phyloP scores from a whole-genome alignment of 1,139 yeast genomes.

The Suhomyces maxii region DNA sequence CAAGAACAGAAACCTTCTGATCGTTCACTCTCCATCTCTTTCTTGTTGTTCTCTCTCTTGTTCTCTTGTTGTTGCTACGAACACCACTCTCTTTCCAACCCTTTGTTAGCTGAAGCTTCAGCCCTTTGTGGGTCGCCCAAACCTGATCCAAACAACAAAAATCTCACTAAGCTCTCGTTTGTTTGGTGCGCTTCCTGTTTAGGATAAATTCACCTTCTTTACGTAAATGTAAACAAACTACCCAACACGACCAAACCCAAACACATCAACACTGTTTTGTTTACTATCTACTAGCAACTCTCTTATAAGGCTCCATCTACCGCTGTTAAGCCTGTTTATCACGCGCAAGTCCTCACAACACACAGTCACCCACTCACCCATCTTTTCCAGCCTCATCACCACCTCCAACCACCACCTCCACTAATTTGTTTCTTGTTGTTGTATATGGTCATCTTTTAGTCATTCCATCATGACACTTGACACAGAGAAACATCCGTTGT shows the following conservation, averaged over 20 bases:
- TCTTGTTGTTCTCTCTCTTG: no score
- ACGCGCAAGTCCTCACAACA: constrained; percentile 1
- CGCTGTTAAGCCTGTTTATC: neutral
- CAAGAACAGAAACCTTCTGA: no score
- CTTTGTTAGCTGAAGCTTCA: no score
- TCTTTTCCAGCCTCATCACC: neutral
- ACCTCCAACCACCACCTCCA: neutral
- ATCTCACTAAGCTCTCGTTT: neutral
- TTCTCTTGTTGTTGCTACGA: no score
- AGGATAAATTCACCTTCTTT: constrained; percentile 3
- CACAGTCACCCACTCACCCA: constrained; percentile 1
- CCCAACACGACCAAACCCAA: constrained; percentile 12
- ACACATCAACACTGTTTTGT: constrained; percentile 2
- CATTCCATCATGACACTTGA: constrained; percentile 2
- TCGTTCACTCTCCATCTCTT: no score
- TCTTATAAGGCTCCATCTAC: constrained; percentile 5
- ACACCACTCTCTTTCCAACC: no score
- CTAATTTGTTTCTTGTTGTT: neutral
- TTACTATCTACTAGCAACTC: neutral
- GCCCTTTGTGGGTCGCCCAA: no score
- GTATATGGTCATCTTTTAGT: neutral
- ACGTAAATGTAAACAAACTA: constrained; percentile 9
- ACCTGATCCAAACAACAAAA: neutral
- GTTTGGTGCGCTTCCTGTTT: constrained; percentile 4
- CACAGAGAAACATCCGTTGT: constrained; percentile 7